A percentile compares a stretch with the other conserved stretches of the same genome.
Evolutionary conservation across 352 stramenopile genomes (phyloP).

Genomic region (Phytopythium litorale): DNA sequence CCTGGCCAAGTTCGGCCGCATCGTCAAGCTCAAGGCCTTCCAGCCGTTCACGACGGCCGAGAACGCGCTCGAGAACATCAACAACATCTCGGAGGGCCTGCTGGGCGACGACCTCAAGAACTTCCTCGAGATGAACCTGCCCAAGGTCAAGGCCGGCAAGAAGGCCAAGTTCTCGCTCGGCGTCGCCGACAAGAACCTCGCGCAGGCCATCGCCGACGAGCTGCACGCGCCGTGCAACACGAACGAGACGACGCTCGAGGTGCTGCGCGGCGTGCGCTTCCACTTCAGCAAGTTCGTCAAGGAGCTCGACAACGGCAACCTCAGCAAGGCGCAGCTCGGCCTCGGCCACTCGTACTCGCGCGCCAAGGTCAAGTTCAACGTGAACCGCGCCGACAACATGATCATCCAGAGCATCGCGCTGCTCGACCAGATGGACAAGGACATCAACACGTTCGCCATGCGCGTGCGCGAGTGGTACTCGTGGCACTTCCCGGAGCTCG

Average conservation of each 20-base stretch:
- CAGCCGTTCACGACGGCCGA: constrained; percentile 98
- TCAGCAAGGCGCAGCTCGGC: constrained; percentile 98
- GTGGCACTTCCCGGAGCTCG: constrained; percentile 99
- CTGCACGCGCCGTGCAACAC: constrained; percentile 93
- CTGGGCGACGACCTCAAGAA: constrained; percentile 93
- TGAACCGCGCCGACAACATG: constrained; percentile 99
- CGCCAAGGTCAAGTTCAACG: constrained; percentile 99
- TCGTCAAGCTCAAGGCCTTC: constrained; percentile 99
- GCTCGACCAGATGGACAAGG: constrained; percentile 99
- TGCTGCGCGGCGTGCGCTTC: constrained; percentile 95
- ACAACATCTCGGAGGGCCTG: constrained; percentile 96
- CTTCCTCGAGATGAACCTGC: constrained; percentile 99
- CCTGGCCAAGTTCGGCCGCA: constrained; percentile 93
- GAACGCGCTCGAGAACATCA: constrained; percentile 99
- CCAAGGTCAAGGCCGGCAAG: constrained; percentile 93
- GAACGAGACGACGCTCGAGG: constrained; percentile 97
- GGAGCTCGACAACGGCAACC: constrained; percentile 93
- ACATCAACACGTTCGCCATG: constrained; percentile 99
- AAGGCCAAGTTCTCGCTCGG: constrained; percentile 89
- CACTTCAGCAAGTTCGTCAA: constrained; percentile 99
- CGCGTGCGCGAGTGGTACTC: constrained; percentile 99
- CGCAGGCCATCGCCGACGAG: constrained; percentile 94
- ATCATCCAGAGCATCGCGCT: constrained; percentile 99
- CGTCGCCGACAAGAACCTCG: constrained; percentile 93
- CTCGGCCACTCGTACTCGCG: constrained; percentile 99